phyloP scores from a whole-genome alignment of 2,329 filamentous ascomycete species.

The Penicillium capsulatum region DNA sequence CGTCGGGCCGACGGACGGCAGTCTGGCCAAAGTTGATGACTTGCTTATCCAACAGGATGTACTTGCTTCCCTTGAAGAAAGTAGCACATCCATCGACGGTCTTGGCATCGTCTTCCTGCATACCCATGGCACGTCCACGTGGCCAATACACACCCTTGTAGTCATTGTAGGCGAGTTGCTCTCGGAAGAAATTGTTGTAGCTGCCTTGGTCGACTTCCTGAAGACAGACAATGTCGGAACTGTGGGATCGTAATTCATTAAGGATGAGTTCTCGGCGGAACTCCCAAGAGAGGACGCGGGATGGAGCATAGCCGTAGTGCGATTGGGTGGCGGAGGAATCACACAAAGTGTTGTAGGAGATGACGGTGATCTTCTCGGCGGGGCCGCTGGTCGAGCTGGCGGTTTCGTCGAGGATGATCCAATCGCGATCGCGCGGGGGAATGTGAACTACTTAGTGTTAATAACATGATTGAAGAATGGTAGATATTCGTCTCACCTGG shows the following conservation, averaged over 20 bases:
- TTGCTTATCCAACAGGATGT: slow-evolving; percentile 88
- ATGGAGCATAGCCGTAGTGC: slow-evolving; percentile 87
- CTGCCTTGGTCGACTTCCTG: slow-evolving; percentile 92
- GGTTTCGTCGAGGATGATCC: slow-evolving; percentile 66
- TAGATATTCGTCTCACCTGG: slow-evolving; percentile 59
- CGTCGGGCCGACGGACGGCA: slow-evolving; percentile 90
- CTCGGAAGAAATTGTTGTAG: slow-evolving; percentile 85
- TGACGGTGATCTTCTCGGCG: slow-evolving; percentile 68
- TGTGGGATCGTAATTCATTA: slow-evolving; percentile 70
- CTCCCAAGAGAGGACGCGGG: slow-evolving; percentile 77
- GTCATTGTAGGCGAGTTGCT: slow-evolving; percentile 77
- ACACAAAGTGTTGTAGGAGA: slow-evolving; percentile 95
- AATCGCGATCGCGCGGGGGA: slow-evolving; percentile 70
- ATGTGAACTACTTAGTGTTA: slow-evolving; percentile 58
- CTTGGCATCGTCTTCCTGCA: slow-evolving; percentile 82
- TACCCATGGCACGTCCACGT: slow-evolving; percentile 83
- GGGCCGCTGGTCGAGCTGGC: slow-evolving; percentile 47
- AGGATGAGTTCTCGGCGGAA: slow-evolving; percentile 79
- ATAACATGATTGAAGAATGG: neutral
- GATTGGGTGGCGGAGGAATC: slow-evolving; percentile 83
- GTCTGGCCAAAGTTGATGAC: slow-evolving; percentile 87
- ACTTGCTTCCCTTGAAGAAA: slow-evolving; percentile 95
- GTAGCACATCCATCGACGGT: slow-evolving; percentile 94
- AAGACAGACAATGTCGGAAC: slow-evolving; percentile 85
- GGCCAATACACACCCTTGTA: slow-evolving; percentile 95